Percentiles rank a stretch among this genome's conserved stretches.
These are phyloP conservation scores for Ustilago shanxiensis DNA, from an alignment of 1,284 basidiomycete species.

Conservation along the genomic window DNA sequence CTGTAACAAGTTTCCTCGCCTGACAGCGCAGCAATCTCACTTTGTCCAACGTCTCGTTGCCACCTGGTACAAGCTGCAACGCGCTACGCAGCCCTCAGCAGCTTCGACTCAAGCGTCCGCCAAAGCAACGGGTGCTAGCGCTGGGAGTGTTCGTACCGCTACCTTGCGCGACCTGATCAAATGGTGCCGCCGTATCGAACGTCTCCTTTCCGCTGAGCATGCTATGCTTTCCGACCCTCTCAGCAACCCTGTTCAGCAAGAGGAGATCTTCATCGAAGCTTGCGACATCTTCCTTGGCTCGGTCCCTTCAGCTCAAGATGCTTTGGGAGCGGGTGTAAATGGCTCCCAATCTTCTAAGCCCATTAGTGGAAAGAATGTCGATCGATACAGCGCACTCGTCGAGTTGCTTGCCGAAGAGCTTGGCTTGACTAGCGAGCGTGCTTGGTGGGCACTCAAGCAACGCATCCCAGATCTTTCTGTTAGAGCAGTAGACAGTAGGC, in stretches of 20 bases:
- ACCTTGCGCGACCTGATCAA: conserved; percentile 90
- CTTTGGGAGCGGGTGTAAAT: not conserved
- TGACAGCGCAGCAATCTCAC: conserved; percentile 33
- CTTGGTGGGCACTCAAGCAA: conserved; percentile 54
- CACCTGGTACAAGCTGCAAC: conserved; percentile 57
- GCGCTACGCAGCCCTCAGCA: conserved; percentile 40
- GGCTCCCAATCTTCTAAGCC: conserved; percentile 1
- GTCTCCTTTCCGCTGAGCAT: conserved; percentile 69
- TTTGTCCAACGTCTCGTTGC: conserved; percentile 52
- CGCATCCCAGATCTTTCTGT: conserved; percentile 61
- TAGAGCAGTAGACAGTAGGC: conserved; percentile 13
- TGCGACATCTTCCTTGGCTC: conserved; percentile 92
- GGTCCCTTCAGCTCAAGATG: conserved; percentile 37
- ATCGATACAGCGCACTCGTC: conserved; percentile 48
- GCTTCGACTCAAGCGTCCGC: conserved; percentile 18
- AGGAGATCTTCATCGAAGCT: conserved; percentile 90
- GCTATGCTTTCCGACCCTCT: conserved; percentile 41
- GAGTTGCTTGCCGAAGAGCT: conserved; percentile 55
- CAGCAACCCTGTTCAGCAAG: conserved; percentile 83
- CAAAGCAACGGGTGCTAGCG: conserved; percentile 7
- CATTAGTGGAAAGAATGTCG: conserved; percentile 37
- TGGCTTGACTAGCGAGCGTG: conserved; percentile 59
- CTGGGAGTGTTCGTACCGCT: conserved; percentile 45
- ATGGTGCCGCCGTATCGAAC: conserved; percentile 82
- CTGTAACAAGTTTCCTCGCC: conserved; percentile 35